These are phyloP conservation scores for Austroboletus novae-zelandiae DNA, from an alignment of 1,284 basidiomycete genomes.

Conservation along the genomic window DNA sequence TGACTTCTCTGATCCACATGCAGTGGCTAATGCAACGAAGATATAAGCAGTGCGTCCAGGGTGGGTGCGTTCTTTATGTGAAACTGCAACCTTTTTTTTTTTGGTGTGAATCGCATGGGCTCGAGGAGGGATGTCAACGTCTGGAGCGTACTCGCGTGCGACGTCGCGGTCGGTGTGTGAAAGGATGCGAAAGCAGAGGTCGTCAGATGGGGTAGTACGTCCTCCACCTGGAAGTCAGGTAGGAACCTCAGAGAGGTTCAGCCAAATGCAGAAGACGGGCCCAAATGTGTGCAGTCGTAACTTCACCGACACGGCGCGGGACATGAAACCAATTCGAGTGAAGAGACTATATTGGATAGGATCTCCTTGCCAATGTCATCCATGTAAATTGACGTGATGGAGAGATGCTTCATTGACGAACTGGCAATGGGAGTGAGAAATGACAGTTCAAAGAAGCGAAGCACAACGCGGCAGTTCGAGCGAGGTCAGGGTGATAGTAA, in stretches of 20 bases:
- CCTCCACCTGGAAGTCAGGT: constrained; percentile 17
- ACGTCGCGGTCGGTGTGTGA: constrained; percentile 5
- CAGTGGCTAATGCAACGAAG: constrained; percentile 16
- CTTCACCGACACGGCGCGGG: constrained; percentile 21
- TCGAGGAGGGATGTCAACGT: constrained; percentile 23
- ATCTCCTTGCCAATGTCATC: constrained; percentile 15
- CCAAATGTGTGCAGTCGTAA: constrained; percentile 24
- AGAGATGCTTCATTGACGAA: constrained; percentile 18
- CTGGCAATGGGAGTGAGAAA: constrained; percentile 22
- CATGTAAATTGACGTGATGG: constrained; percentile 3
- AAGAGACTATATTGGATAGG: constrained; percentile 19
- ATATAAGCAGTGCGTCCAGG: constrained; percentile 17
- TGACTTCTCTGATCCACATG: constrained; percentile 15
- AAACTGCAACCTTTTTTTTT: constrained; percentile 16
- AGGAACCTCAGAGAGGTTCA: constrained; percentile 17
- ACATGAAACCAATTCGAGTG: constrained; percentile 19
- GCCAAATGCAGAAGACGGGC: constrained; percentile 15
- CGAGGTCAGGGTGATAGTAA: constrained; percentile 20
- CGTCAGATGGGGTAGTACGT: constrained; percentile 9
- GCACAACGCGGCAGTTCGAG: constrained; percentile 13
- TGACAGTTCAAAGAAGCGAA: constrained; percentile 20
- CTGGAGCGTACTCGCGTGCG: constrained; percentile 11
- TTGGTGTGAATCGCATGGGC: constrained; percentile 17
- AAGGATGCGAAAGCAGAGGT: constrained; percentile 18
- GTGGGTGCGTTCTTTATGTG: constrained; percentile 10